phyloP scores from a whole-genome alignment of 257 asterid species.

The Ligustrum vulgare region DNA sequence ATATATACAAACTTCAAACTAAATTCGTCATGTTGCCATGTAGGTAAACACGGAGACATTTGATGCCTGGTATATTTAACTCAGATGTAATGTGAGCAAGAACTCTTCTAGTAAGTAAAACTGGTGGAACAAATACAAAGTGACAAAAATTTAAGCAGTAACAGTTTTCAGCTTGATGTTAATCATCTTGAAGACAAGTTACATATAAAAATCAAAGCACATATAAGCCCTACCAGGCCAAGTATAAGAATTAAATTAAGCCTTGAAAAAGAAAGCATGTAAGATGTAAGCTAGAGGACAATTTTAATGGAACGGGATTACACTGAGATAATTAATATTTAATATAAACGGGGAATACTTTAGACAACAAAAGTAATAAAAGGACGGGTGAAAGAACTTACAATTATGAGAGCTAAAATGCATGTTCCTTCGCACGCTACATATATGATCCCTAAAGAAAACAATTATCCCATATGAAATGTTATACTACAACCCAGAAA shows the following conservation, averaged over 20 bases:
- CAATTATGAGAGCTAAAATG: slow-evolving; percentile 71
- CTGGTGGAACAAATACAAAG: background rate
- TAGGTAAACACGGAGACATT: slow-evolving; percentile 2
- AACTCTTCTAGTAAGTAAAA: background rate
- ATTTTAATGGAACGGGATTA: background rate
- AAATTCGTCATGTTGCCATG: background rate
- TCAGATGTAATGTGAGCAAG: background rate
- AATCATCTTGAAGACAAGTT: too few species aligned
- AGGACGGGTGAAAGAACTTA: slow-evolving; percentile 40
- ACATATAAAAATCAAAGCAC: too few species aligned
- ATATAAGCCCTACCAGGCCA: background rate
- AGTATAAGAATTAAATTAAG: background rate
- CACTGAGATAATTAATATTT: slow-evolving; percentile 13
- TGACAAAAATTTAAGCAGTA: background rate
- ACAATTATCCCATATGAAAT: slow-evolving; percentile 13
- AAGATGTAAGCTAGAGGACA: background rate
- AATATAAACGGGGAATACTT: slow-evolving; percentile 3
- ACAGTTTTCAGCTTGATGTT: background rate
- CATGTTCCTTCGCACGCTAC: slow-evolving; percentile 81
- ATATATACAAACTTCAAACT: background rate
- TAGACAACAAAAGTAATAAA: background rate
- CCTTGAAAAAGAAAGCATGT: background rate
- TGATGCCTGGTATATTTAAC: slow-evolving; percentile 1
- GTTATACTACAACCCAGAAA: slow-evolving; percentile 11
- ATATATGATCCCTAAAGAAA: slow-evolving; percentile 77